Conservation (phyloP, 2,329 filamentous ascomycete genomes). For the Microthyrium microscopicum region DNA sequence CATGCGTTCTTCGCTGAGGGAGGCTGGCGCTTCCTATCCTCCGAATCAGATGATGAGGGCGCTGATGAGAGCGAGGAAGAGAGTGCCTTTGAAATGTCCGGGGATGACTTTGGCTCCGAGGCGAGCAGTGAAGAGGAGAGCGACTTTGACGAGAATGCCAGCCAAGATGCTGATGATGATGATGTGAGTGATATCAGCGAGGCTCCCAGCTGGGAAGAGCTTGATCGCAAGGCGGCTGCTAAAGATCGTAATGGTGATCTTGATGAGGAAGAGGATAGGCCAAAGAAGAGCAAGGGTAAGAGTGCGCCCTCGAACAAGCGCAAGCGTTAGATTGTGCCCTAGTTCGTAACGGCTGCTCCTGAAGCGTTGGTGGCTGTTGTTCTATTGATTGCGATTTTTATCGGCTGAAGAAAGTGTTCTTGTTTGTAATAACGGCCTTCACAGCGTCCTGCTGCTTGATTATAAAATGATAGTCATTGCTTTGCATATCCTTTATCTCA, state of each 20-base stretch:
- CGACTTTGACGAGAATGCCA: constrained; percentile 83
- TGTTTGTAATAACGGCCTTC: too few species aligned
- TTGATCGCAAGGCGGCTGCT: constrained; percentile 67
- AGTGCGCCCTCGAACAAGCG: too few species aligned
- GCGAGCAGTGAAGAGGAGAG: constrained; percentile 77
- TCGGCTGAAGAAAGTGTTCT: too few species aligned
- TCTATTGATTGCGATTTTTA: too few species aligned
- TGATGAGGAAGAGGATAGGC: constrained; percentile 6
- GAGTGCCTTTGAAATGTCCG: constrained; percentile 77
- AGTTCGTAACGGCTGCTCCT: too few species aligned
- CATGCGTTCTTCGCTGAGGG: constrained; percentile 92
- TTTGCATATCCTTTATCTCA: too few species aligned
- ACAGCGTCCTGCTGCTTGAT: too few species aligned
- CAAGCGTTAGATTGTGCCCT: too few species aligned
- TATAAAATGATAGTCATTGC: too few species aligned
- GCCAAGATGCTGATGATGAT: constrained; percentile 65
- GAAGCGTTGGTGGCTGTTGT: too few species aligned
- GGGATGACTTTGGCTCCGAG: constrained; percentile 60
- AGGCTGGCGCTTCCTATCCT: constrained; percentile 83
- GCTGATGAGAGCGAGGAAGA: constrained; percentile 56
- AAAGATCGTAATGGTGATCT: constrained; percentile 25
- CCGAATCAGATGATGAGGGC: constrained; percentile 73
- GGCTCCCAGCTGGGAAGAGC: constrained; percentile 85
- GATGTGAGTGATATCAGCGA: constrained; percentile 39
- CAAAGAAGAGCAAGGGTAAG: background rate